Evolutionary conservation across 2,329 filamentous ascomycete species (phyloP), one percentile per base, ranked within the genome.

Genomic region (Penicillium sp.): DNA sequence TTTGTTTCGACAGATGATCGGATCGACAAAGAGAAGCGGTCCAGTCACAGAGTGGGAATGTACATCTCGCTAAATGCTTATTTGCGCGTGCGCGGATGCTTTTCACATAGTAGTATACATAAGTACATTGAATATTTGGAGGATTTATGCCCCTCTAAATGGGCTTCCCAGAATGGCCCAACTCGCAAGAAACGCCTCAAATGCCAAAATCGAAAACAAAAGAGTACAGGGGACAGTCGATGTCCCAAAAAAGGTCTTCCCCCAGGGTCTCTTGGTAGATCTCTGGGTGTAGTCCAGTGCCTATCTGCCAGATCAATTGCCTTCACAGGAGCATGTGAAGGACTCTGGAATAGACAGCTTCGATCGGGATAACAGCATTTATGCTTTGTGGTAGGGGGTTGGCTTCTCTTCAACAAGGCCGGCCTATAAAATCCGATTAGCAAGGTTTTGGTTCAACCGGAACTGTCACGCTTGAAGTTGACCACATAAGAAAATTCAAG

Each of bases 361-460:
- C 23, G 4, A 26, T 26, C 29, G 11, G 6, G 29, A 40, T 27
- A 40, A 18, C 23, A 25, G 20, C 33, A 47, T 49, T 61, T 54
- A 65, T 29, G 57, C 60, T 55, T 65, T 65, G 54, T 58, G 31
- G 37, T 55, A 58, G n/a, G 63, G 65, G 31, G 59, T 50, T 27
- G 59, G 52, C 58, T 71, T 73, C 42, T 63, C 62, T 53, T 70
- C 67, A 54, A 72, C 63, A 31, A 75, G 62, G 35, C 73, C 72
- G 56, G 70, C 68, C 73, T 75, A 51, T 37, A 56, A 12, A 26
- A 29, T 22, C 26, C 15, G 23, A 48, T 59, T 44, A 61, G 53
- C 53, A 31, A 46, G 8, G 8, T 31, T 18, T 4, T 14, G 37
- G 18, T 18, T 23, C 12, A 11, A 14, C 20, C 20, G 8, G 20